Percentiles rank a stretch among this genome's conserved stretches.
Evolutionary conservation across 2,329 filamentous ascomycete species (phyloP).

Genomic region (Colletotrichum eremochloae): DNA sequence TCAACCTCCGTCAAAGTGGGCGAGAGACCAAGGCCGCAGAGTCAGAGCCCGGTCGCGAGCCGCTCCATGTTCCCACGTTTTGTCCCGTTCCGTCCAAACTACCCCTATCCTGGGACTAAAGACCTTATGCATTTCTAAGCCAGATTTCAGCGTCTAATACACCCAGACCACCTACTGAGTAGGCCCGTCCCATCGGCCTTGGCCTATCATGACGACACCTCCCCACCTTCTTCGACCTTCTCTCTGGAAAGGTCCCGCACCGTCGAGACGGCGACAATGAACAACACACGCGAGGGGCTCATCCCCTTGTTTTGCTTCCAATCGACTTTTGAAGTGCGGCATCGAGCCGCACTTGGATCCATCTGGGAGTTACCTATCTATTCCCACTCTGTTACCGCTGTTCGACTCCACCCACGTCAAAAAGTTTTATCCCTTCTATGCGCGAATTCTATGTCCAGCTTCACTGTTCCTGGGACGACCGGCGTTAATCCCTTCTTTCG

Average conservation of each 20-base stretch:
- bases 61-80: background rate
- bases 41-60: background rate
- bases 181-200: conserved; percentile 2
- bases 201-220: conserved; percentile 29
- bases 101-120: conserved; percentile 6
- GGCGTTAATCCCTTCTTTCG: conserved; percentile 38
- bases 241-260: conserved; percentile 35
- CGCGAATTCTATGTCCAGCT: conserved; percentile 22
- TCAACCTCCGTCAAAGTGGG: conserved; percentile 24
- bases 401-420: conserved; percentile 29
- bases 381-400: conserved; percentile 36
- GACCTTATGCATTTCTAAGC: conserved; percentile 35
- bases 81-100: background rate
- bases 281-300: background rate
- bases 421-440: conserved; percentile 25
- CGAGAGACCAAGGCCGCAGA: background rate
- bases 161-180: background rate
- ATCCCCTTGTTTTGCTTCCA: background rate
- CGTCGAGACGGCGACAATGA: background rate
- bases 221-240: conserved; percentile 26
- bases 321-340: conserved; percentile 32
- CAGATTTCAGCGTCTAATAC: conserved; percentile 21
- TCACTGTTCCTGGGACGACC: conserved; percentile 29
- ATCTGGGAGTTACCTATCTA: conserved; percentile 7
- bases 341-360: conserved; percentile 35